Evolutionary conservation across 139 green algal genomes (phyloP), one percentile per base, ranked within the genome.

Genomic region (Coccomyxa sp.): DNA sequence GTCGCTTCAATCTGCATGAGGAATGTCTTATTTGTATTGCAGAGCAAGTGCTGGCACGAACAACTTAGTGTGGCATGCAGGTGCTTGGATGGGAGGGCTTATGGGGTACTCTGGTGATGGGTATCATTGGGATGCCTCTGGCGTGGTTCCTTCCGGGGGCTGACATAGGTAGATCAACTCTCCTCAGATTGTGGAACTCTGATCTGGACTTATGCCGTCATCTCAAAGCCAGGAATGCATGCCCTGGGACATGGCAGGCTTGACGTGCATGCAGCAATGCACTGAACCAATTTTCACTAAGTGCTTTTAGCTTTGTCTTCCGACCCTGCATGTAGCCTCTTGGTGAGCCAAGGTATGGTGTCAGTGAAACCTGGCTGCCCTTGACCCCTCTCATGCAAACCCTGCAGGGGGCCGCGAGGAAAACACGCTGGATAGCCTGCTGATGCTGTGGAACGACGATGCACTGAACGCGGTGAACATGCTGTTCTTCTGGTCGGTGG

Each of bases 21-120:
- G 31, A 25, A 51, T 51, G 38, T 51, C 38, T 51, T 7, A 51
- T 7, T 51, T 51, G 38, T 51, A 7, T 51, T 51, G 38, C 38
- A 11, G 38, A 51, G 38, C 38, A 51, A 51, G 38, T 11, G 3
- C 7, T 51, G 38, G 74, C 74, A 57, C 7, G 74, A 27, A 31
- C 25, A 31, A 27, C 1, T 27, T 0, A 28, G 27, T 57, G 74
- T 28, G n/a, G 15, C 28, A 27, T 67, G 17, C 77, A 81, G 77
- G 77, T 81, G 57, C 77, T 81, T 51, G 77, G 77, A 14, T 81
- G 27, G 18, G 77, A 81, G 57, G 77, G 77, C 77, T 21, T 68
- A 18, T 68, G 45, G 77, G 77, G 77, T 57, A 81, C 51, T 3
- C 17, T 77, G 71, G 25, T 68, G 51, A 67, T 81, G 57, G 77